A percentile compares a stretch with the other conserved stretches of the same genome.
Evolutionary conservation across 2,329 filamentous ascomycete species (phyloP).

Genomic region (Fusarium equiseti): DNA sequence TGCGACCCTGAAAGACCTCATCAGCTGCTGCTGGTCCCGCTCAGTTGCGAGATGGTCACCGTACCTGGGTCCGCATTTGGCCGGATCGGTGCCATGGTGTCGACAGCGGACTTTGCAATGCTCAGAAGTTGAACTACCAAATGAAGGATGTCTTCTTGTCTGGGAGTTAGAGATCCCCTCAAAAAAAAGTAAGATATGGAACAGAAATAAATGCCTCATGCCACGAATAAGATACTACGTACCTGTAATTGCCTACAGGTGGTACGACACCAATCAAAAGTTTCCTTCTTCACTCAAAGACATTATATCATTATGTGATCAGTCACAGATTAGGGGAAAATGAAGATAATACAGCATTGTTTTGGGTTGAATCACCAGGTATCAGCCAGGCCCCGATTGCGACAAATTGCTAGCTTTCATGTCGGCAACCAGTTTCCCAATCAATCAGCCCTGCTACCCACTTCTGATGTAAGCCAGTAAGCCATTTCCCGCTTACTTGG

Average conservation of each 20-base stretch:
- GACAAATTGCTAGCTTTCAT: neutral
- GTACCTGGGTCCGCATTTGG: neutral
- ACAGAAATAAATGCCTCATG: neutral
- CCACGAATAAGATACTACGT: neutral
- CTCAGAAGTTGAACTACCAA: rapidly evolving
- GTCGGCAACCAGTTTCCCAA: too few relatives aligned
- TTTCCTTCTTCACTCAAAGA: rapidly evolving
- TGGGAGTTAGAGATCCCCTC: neutral
- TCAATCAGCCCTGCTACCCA: neutral
- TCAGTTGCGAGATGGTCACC: rapidly evolving
- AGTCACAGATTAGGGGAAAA: too few relatives aligned
- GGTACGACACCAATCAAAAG: neutral
- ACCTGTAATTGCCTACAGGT: neutral
- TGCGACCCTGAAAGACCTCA: neutral
- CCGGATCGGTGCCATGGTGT: conserved; percentile 9
- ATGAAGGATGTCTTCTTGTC: neutral
- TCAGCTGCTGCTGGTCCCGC: neutral
- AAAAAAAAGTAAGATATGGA: rapidly evolving
- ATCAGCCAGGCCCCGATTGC: too few relatives aligned
- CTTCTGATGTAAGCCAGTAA: neutral
- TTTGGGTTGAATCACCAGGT: too few relatives aligned
- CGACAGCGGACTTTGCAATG: rapidly evolving
- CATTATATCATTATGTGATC: too few relatives aligned
- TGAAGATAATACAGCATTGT: too few relatives aligned
- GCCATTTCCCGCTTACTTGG: neutral